A percentile compares a stretch with the other conserved stretches of the same genome.
Evolutionary conservation across 257 asterid species (phyloP).

Genomic region (Solanum habrochaites): DNA sequence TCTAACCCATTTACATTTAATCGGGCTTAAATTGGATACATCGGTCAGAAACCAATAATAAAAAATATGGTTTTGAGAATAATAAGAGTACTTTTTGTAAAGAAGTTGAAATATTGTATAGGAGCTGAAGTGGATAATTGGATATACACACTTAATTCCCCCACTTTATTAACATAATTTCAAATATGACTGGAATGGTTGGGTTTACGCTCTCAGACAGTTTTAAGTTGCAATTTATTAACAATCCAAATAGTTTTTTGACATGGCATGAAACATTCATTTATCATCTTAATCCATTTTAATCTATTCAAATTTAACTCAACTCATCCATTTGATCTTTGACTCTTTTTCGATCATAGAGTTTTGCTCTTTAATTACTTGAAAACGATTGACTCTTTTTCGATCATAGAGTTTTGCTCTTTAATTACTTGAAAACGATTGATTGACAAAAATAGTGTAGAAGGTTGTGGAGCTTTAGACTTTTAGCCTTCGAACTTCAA

Average conservation of each 20-base stretch:
- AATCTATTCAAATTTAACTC: neutral
- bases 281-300: neutral
- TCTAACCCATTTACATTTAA: no score
- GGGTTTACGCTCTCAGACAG: neutral
- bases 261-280: neutral
- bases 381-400: no score
- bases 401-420: no score
- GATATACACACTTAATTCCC: neutral
- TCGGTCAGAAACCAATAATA: no score
- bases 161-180: neutral
- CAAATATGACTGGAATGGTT: neutral
- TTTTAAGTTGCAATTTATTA: neutral
- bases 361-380: neutral
- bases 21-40: no score
- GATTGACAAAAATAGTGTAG: neutral
- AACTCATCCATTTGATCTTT: neutral
- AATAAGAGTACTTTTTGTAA: neutral
- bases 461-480: neutral
- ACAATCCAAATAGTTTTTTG: neutral
- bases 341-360: neutral
- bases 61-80: neutral
- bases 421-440: no score
- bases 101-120: neutral
- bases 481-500: neutral
- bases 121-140: neutral